Evolutionary conservation across 2,329 filamentous ascomycete genomes (phyloP), one percentile per base, ranked within the genome.

Genomic region (Penicillium olsonii): DNA sequence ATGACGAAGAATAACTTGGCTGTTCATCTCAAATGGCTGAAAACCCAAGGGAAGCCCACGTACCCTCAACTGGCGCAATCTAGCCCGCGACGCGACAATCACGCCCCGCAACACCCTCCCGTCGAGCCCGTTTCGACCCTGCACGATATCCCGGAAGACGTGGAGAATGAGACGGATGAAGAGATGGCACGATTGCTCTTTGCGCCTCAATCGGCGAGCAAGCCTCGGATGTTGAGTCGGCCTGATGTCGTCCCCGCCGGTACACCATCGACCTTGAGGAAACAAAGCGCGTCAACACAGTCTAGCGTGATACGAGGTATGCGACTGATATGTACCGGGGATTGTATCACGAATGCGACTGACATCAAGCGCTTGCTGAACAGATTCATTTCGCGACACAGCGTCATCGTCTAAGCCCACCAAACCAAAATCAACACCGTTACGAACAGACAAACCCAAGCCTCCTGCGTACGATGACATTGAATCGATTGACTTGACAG

Each of bases 1-100:
- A 78, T 78, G 75, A 77, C 75, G 65, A 76, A 68, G 60, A 70
- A 75, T 65, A 78, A 78, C 57, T 56, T 78, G 45, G 61, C 63
- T 44, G 59, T 65, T 57, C 74, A 76, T 64, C 68, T 78, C 50
- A 65, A 69, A 66, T 78, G 75, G 75, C 71, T 78, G 50, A 55
- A 78, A 55, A 67, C 66, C 50, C 70, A 67, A 66, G 68, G 67
- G 60, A 67, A 63, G 39, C 64, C 66, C 29, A 57, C 67, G 10
- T 67, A 68, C 44, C 62, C 63, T 22, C 63, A 65, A 34, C 54
- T 71, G 48, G 37, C 42, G 18, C 52, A 57, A 33, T 27, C 27
- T 20, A 47, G 44, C 37, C 59, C 62, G 53, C 64, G 62, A 51
- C 60, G 55, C 56, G 56, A 58, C 40, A 59, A 51, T 46, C 54